phyloP scores from a whole-genome alignment of 805 yeast species.

The Yamadazyma endophytica region DNA sequence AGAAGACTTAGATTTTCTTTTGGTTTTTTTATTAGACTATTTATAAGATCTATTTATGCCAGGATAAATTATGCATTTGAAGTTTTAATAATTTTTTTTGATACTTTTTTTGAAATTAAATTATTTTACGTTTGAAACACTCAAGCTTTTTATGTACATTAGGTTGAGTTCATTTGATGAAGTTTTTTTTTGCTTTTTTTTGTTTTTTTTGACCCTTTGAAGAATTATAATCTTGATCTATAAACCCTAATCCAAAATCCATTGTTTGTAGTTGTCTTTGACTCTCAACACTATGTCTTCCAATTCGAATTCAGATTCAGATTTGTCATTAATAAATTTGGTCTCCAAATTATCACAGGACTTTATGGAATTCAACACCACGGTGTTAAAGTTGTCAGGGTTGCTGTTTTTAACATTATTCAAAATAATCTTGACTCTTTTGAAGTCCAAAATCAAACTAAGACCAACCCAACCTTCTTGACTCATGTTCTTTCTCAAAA shows the following conservation, averaged over 20 bases:
- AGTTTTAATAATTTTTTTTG: too few relatives aligned
- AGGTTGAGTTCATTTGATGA: too few relatives aligned
- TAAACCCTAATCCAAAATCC: conserved; percentile 68
- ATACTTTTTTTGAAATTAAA: too few relatives aligned
- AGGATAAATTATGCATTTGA: too few relatives aligned
- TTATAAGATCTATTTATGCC: too few relatives aligned
- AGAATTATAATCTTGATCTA: too few relatives aligned
- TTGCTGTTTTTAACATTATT: conserved; percentile 34
- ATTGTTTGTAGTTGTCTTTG: conserved; percentile 51
- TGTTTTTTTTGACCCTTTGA: too few relatives aligned
- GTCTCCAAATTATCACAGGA: conserved; percentile 51
- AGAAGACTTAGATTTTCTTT: too few relatives aligned
- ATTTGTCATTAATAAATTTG: conserved; percentile 31
- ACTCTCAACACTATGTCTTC: conserved; percentile 59
- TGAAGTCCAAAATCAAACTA: conserved; percentile 59
- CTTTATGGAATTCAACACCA: conserved; percentile 51
- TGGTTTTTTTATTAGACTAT: too few relatives aligned
- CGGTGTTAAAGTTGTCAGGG: conserved; percentile 20
- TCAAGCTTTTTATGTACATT: too few relatives aligned
- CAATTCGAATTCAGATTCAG: conserved; percentile 26
- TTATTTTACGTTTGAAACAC: too few relatives aligned
- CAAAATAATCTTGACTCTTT: conserved; percentile 62
- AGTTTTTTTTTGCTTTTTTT: too few relatives aligned
- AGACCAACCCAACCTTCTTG: conserved; percentile 69
- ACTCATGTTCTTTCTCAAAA: conserved; percentile 77